Evolutionary conservation across 2,329 filamentous ascomycete species (phyloP).

Genomic region (Cadophora sp.): DNA sequence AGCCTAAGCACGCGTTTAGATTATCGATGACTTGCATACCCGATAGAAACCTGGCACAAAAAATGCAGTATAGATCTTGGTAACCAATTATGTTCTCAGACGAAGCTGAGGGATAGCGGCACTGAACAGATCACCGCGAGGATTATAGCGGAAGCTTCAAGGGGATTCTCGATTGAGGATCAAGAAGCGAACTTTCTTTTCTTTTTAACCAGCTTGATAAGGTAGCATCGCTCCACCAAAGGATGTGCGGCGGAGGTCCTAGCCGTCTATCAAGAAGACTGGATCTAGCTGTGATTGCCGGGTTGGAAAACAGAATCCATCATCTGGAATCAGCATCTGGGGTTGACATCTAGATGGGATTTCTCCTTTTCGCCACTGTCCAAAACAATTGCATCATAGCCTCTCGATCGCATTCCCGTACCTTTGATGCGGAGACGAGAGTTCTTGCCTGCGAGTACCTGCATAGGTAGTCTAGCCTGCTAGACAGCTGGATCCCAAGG

Average conservation of each 20-base stretch:
- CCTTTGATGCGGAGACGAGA: background rate
- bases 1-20: background rate
- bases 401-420: background rate
- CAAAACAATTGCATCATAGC: slow-evolving; percentile 15
- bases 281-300: background rate
- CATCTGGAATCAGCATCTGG: too few relatives aligned
- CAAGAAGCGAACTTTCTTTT: background rate
- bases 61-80: background rate
- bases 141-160: background rate
- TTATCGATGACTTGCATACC: slow-evolving; percentile 13
- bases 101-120: background rate
- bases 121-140: slow-evolving; percentile 12
- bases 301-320: background rate
- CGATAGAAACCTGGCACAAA: background rate
- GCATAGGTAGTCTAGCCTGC: too few relatives aligned
- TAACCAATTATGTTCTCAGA: background rate
- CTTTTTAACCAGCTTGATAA: slow-evolving; percentile 1
- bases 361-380: background rate
- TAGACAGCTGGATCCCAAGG: background rate
- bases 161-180: too few relatives aligned
- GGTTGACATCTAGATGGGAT: background rate
- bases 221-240: background rate
- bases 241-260: background rate
- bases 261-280: background rate
- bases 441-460: background rate